Conservation (phyloP, 2,329 filamentous ascomycete species). For the Arthrocladium fulminans region DNA sequence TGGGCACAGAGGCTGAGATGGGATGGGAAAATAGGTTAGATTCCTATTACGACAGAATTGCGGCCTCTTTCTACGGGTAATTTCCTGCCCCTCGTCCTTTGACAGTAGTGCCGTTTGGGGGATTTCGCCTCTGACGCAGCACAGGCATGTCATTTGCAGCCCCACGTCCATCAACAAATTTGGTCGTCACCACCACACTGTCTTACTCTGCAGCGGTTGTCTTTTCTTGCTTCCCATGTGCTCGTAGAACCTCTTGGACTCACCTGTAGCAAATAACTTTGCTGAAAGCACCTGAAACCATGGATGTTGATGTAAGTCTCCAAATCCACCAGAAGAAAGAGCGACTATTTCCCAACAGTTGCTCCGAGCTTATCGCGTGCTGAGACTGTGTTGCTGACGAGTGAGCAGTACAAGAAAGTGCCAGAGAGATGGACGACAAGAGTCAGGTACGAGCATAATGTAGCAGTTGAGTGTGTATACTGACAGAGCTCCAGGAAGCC, state of each 20-base stretch:
- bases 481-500: conserved; percentile 40
- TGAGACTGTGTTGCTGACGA: neutral
- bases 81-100: neutral
- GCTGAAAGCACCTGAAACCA: neutral
- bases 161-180: conserved; percentile 2
- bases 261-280: neutral
- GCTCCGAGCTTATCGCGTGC: neutral
- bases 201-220: neutral
- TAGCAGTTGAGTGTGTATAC: neutral
- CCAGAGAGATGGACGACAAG: conserved; percentile 9
- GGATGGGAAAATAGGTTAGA: too few relatives aligned
- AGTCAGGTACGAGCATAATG: conserved; percentile 1
- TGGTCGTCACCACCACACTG: neutral
- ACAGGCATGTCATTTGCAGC: neutral
- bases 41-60: too few relatives aligned
- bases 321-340: neutral
- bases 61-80: too few relatives aligned
- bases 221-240: neutral
- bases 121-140: neutral
- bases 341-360: neutral
- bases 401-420: neutral
- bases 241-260: neutral
- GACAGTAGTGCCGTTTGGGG: neutral
- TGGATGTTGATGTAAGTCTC: neutral
- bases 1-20: too few relatives aligned